Evolutionary conservation across 331 rosid species (phyloP), one percentile per base, ranked within the genome.

Genomic region (Acacia concinna): DNA sequence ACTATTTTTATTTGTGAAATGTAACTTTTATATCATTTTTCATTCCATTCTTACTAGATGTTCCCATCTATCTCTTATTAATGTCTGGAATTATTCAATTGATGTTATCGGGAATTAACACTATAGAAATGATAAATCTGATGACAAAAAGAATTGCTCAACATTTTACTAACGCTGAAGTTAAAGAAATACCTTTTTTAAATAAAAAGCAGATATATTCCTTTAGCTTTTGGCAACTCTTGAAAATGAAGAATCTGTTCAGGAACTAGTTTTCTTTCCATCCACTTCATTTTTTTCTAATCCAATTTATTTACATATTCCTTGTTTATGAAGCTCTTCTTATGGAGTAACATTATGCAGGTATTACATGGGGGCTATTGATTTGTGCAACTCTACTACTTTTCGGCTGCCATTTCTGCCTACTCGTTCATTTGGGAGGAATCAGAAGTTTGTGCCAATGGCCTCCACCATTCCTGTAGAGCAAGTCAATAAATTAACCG

Each of bases 351-450:
- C 27, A 6, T 49, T 41, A 60, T 57, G 82, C 68, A 81, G 84
- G 79, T 49, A 9, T 73, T 79, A 68, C 5, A 94, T 94, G 97
- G 97, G 93, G 67, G 90, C 80, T 73, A 68, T 88, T 80, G 86
- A 82, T 62, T 63, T 85, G 6, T 77, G 54, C 71, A 69, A 82
- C 40, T 34, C 82, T 76, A 64, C 88, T 76, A 27, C 85, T 57
- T 76, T 81, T 30, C 75, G 73, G 52, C 74, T 74, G 32, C 18
- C 81, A 23, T 72, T 51, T 0, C 87, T 82, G 79, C 78, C 85
- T 84, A 74, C 60, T 78, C 84, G 74, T 68, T 68, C 85, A 31
- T 37, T 74, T 73, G 80, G 35, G 34, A 84, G 86, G 35, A 82
- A 41, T 46, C 75, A 78, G 72, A 88, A 69, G 74, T 82, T 80